Conservation (phyloP, 805 yeast genomes). For the Yamadazyma phyllophila region DNA sequence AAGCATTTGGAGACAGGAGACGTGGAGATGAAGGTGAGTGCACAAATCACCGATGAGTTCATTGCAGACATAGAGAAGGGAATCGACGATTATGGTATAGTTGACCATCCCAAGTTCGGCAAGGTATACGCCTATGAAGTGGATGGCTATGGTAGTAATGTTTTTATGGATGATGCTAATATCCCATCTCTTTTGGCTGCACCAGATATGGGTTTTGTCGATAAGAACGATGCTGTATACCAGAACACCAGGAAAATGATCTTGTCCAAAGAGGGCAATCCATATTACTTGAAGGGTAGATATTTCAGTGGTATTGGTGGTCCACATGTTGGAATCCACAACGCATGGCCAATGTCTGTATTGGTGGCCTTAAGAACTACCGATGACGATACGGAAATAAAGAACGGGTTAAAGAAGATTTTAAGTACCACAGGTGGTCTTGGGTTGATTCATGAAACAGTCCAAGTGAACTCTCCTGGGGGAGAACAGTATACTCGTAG, state of each 20-base stretch:
- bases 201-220: conserved; percentile 72
- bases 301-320: conserved; percentile 82
- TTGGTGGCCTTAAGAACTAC: conserved; percentile 72
- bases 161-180: conserved; percentile 89
- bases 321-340: conserved; percentile 77
- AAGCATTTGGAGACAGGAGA: conserved; percentile 17
- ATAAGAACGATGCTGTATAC: conserved; percentile 54
- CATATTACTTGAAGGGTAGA: conserved; percentile 66
- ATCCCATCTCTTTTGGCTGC: conserved; percentile 77
- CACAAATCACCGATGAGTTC: conserved; percentile 27
- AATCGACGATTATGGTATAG: conserved; percentile 60
- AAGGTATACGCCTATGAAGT: conserved; percentile 84
- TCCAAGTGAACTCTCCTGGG: conserved; percentile 54
- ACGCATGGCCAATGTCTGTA: conserved; percentile 93
- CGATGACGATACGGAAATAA: conserved; percentile 68
- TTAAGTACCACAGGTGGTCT: conserved; percentile 65
- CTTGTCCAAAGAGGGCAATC: conserved; percentile 66
- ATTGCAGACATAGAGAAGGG: conserved; percentile 50
- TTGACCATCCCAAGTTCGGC: conserved; percentile 69
- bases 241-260: conserved; percentile 80
- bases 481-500: conserved; percentile 65
- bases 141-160: conserved; percentile 77
- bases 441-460: conserved; percentile 83
- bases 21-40: conserved; percentile 12
- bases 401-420: conserved; percentile 45